Evolutionary conservation across 2,329 filamentous ascomycete species (phyloP).

Genomic region (Alternaria tenuissima): DNA sequence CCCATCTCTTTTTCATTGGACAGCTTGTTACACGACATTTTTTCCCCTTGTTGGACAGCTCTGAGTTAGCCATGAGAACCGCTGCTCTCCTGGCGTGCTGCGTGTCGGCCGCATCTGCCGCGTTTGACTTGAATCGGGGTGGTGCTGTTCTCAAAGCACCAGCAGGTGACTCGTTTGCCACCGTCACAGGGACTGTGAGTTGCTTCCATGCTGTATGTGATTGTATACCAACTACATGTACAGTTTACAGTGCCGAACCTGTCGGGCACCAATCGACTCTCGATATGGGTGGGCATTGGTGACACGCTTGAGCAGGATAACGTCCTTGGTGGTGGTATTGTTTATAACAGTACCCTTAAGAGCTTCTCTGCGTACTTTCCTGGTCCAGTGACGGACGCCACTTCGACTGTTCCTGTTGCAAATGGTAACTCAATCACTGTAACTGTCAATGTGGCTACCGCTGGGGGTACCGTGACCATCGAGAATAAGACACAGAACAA

Average conservation of each 20-base stretch:
- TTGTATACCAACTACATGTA: background rate
- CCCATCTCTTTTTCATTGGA: constrained; percentile 6
- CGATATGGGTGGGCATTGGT: constrained; percentile 38
- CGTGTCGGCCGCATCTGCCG: constrained; percentile 25
- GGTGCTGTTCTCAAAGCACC: constrained; percentile 39
- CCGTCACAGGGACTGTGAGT: constrained; percentile 29
- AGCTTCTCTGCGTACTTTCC: constrained; percentile 35
- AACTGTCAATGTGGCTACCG: constrained; percentile 20
- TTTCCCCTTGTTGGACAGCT: background rate
- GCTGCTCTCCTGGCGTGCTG: constrained; percentile 17
- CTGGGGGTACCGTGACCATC: constrained; percentile 31
- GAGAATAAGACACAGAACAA: constrained; percentile 39
- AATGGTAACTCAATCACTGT: constrained; percentile 32
- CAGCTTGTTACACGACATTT: background rate
- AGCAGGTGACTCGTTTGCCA: constrained; percentile 30
- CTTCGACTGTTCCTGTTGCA: constrained; percentile 25
- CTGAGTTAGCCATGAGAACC: constrained; percentile 23
- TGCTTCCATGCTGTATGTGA: background rate
- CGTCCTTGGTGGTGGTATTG: constrained; percentile 34
- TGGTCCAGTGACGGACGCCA: constrained; percentile 25
- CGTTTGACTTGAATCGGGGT: constrained; percentile 35
- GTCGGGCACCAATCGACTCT: constrained; percentile 28
- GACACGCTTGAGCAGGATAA: constrained; percentile 30
- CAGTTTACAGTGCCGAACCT: constrained; percentile 32
- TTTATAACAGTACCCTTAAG: constrained; percentile 30